Evolutionary conservation across 2,329 filamentous ascomycete genomes (phyloP), one percentile per base, ranked within the genome.

Genomic region (Trichoderma koningiopsis): DNA sequence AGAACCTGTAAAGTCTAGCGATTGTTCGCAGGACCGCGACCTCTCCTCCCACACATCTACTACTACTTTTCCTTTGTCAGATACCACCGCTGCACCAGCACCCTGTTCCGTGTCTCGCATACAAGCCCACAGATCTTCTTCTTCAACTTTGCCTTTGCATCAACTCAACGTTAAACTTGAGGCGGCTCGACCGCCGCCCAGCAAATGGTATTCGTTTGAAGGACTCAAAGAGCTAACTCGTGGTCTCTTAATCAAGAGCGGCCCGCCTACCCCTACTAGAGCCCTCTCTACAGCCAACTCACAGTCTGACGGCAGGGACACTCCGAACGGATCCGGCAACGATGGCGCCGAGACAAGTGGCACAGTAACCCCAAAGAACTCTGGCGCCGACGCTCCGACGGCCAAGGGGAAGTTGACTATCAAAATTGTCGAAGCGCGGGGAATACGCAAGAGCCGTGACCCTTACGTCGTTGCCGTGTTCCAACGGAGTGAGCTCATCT

Each of bases 381-480:
- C 85, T 14, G 87, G 87, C 27, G 87, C 89, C 7, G 88, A 91
- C 31, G 88, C 91, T 5, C 89, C 90, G 11, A 84, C 89, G 27
- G 86, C 93, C 27, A 95, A 93, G 79, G 96, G 96, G 70, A 97
- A 96, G 80, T 85, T 99, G 68, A 92, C 91, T 40, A 92, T 99
- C 75, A 94, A 92, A 77, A 96, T 99, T 67, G 86, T 90, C 62
- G 93, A 97, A 79, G 96, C 92, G 59, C 88, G 93, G 75, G 93
- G 92, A 11, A 82, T 99, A 64, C 88, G 91, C 71, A 92, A 90
- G 69, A 93, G 93, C 77, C 89, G 90, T 70, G 93, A 97, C 76
- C 96, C 96, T 1, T 99, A 99, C 76, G 93, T 97, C 64, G 94
- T 99, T 13, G 97, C 92, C 70, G 94, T 97, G 31, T 99, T 98